Evolutionary conservation across 2,329 filamentous ascomycete genomes (phyloP), one percentile per base, ranked within the genome.

Genomic region (Cladosporium sp.): DNA sequence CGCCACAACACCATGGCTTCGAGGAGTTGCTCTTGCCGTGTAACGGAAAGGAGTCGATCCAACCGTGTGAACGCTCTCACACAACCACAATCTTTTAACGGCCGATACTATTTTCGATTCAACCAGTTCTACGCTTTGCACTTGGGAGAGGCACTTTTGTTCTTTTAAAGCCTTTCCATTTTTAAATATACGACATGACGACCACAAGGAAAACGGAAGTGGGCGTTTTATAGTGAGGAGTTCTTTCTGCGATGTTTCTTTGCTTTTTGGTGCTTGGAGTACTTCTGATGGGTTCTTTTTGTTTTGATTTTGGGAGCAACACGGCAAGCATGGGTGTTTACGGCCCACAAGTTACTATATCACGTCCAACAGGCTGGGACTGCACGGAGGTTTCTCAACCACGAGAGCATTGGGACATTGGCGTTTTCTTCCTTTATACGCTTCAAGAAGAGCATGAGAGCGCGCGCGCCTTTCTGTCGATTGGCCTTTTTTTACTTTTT

Each of bases 321-420:
- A 58, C 16, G 56, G 32, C 32, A 57, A 25, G 56, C 56, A 58
- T 58, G 54, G 54, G n/a, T 26, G 51, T 54, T 53, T 13, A 58
- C 23, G 46, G 48, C 30, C n/a, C 59, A 26, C 48, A 43, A 30
- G 39, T 32, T 25, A 46, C 26, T 56, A 63, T 46, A 56, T 54
- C 60, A 63, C 60, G 60, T 63, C 60, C 60, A 54, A 63, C 60
- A 63, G 60, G 60, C 60, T 63, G 60, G 60, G 60, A 63, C 60
- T 63, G 60, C 39, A 46, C 39, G 60, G 28, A 57, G 34, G 56
- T 16, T 32, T 49, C 8, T 53, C 25, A 36, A 30, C 25, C 56
- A 58, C 39, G 58, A 61, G 58, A 61, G 60, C 30, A 54, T 54
- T 28, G 59, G 49, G 36, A 56, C 21, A 56, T 53, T 30, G 60